Evolutionary conservation across 176 grass and related monocot species (phyloP).

Genomic region (Ensete ventricosum): DNA sequence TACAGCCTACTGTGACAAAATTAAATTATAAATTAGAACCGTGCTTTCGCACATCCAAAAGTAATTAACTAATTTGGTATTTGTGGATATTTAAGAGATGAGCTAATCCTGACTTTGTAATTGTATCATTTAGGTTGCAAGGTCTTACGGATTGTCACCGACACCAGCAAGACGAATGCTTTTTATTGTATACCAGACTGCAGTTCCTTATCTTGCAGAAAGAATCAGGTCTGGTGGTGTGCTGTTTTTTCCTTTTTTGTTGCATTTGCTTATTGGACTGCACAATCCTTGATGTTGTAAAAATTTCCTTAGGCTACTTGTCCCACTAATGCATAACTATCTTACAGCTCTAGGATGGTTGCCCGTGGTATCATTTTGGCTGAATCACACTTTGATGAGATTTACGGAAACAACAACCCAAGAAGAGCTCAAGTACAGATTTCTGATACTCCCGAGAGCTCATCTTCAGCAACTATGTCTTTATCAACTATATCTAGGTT

Average conservation of each 20-base stretch:
- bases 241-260: neutral
- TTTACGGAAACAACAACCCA: constrained; percentile 33
- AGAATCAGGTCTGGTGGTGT: constrained; percentile 56
- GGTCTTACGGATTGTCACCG: constrained; percentile 64
- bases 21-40: too few relatives aligned
- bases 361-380: constrained; percentile 62
- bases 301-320: constrained; percentile 13
- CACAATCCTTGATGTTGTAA: constrained; percentile 2
- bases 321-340: constrained; percentile 8
- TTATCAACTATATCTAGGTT: constrained; percentile 42
- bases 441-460: constrained; percentile 18
- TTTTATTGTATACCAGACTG: constrained; percentile 91
- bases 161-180: constrained; percentile 74
- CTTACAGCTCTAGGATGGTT: constrained; percentile 80
- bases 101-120: neutral
- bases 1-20: too few relatives aligned
- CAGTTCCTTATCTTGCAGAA: constrained; percentile 81
- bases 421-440: constrained; percentile 21
- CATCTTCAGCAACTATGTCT: constrained; percentile 33
- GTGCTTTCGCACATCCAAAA: too few relatives aligned
- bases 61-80: too few relatives aligned
- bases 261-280: constrained; percentile 2
- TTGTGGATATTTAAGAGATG: too few relatives aligned
- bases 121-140: constrained; percentile 46
- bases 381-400: constrained; percentile 52